Base-by-base conservation (phyloP, 1,139 yeast species). In the Lodderomyces jiufengensis region DNA sequence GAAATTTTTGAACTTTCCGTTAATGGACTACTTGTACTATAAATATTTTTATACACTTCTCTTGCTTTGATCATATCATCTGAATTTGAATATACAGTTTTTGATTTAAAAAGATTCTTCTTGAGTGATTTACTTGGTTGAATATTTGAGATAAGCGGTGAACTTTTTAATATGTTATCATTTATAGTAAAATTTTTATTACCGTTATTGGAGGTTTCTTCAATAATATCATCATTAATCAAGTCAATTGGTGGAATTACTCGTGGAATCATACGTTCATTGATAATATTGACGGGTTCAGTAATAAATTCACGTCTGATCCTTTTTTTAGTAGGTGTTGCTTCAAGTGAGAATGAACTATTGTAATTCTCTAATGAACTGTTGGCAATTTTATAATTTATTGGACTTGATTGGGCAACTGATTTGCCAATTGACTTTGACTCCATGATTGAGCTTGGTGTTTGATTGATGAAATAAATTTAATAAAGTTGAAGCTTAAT, bases 21-120 rank as follows among this genome's bases (percentile, higher is more conserved):
- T 5, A 18, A 5, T 9, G 49, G 48, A 18, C 20, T n/a, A 22
- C 43, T 41, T 20, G 37, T 37, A 11, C 43, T 45, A 33, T 37
- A 42, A 11, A 47, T 27, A 25, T 44, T 46, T 5, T 39, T 29
- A 29, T 43, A 47, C 10, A 47, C 33, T 22, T 39, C 40, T n/a
- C 32, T 31, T 9, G 36, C 38, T 29, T 27, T 34, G 9, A 33
- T 11, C 3, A 36, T 15, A 9, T 44, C 46, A 31, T 43, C 47
- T 15, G 41, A 40, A 27, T 41, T 36, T 6, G 39, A 47, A 21
- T 42, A 28, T 6, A 12, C 29, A 12, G 27, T 13, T 26, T 11
- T 14, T 11, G 29, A 5, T 14, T 6, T 26, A 5, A 4, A 18
- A 7, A 5, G 7, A 18, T 7, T 18, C 20, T 5, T 18, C 6